Evolutionary conservation across 441 rosid genomes (phyloP), one percentile per base, ranked within the genome.

Genomic region (Lepidium campestre): DNA sequence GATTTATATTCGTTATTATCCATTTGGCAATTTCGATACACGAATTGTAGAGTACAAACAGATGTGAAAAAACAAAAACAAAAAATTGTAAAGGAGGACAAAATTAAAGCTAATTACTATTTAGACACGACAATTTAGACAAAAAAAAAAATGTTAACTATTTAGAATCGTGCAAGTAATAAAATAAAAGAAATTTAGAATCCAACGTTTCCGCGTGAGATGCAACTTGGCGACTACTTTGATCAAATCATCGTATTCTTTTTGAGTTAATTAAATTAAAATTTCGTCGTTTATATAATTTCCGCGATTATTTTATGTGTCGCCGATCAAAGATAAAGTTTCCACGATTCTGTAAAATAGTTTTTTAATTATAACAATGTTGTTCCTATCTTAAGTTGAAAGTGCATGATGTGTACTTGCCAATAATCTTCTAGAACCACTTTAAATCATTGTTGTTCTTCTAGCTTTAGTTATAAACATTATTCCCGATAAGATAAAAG

Each of bases 161-260:
- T 15, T 39, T 29, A 31, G 67, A 42, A 49, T 44, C 63, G 50
- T 44, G 62, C 57, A 54, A 25, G 14, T 10, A 54, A 15, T 27
- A 29, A 37, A 55, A 19, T 32, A 45, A 23, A 32, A n/a, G 52
- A 42, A 39, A 22, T 10, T 13, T 19, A 7, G 41, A 62, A 71
- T 57, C 70, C 31, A 56, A 71, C 53, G 53, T 57, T 58, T 57
- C 71, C 48, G 62, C 67, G 61, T 72, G 61, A 65, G 23, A 32
- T 65, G 61, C 75, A 72, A 72, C 71, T 65, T 72, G 75, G 47
- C 23, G 57, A 48, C 23, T 65, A 65, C 65, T 64, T 64, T 39
- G 54, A 64, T 57, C 53, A 57, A 56, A 71, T 39, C 34, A 55
- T 63, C 49, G 12, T 46, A 36, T 15, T 31, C 65, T 47, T 56